Base-by-base conservation (phyloP, 768 basidiomycete genomes). In the Suillus subaureus region DNA sequence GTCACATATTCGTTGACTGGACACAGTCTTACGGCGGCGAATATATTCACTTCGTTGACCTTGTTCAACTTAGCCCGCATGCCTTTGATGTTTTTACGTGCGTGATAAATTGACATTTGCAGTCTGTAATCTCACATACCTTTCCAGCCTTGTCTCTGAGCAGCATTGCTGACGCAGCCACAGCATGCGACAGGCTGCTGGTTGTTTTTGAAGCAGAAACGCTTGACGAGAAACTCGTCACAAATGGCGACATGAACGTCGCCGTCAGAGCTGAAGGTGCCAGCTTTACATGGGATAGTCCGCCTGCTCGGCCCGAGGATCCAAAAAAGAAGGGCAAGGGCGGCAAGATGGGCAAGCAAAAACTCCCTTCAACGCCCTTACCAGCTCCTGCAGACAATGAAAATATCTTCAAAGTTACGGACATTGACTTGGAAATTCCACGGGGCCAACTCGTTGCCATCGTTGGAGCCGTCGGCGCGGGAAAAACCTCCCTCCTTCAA, bases 231-330 rank as follows among this genome's bases (percentile, higher is more conserved):
- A 84, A 82, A 0, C 83, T 86, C 61, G 71, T 80, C 6, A 77
- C 87, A 18, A 88, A 95, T 70, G 75, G 75, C 1, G 72, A 80
- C 16, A 74, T 92, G 35, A 80, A 86, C n/a, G 75, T 79, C 39
- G 96, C 94, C 2, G 71, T 97, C 62, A 82, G 84, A 64, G 84
- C 93, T 54, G 80, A 85, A 57, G 81, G 84, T 62, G 94, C 87
- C 6, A 84, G 87, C 13, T 97, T 97, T 78, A 87, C 88, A 1
- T 98, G 96, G 96, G 96, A 97, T 70, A 84, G 87, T 5, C 86
- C 90, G 1, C 87, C 89, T 0, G 84, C 85, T 1, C 84, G 87
- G 49, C 70, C 71, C 0, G 82, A 78, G 35, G 79, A 70, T 43
- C 66, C 63, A 1, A 71, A 78, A 65, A 66, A 9, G 61, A 62